A percentile compares a stretch with the other conserved stretches of the same genome.
Conservation (phyloP, 371 early-diverging fungal genomes). For the Apophysomyces variabilis region DNA sequence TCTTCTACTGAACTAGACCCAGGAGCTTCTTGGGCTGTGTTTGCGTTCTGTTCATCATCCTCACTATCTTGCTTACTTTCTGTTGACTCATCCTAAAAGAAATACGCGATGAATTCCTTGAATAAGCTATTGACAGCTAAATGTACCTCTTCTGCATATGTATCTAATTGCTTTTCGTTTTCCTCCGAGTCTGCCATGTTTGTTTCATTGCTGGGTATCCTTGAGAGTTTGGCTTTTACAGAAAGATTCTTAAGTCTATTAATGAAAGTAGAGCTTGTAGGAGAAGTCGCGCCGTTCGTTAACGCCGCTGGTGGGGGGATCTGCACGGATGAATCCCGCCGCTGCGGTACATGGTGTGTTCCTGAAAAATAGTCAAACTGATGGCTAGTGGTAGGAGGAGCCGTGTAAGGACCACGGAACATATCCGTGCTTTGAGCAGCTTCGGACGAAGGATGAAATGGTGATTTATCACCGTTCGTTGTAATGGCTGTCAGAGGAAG, state of each 20-base stretch:
- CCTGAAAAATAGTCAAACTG: constrained; percentile 55
- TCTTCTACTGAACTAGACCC: constrained; percentile 17
- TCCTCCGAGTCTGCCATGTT: constrained; percentile 4
- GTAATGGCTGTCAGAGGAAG: constrained; percentile 36
- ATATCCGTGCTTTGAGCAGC: constrained; percentile 15
- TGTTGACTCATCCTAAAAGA: constrained; percentile 6
- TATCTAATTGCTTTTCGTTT: background rate
- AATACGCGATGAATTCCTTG: background rate
- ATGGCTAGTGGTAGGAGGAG: constrained; percentile 40
- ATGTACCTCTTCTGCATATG: constrained; percentile 6
- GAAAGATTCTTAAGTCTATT: constrained; percentile 56
- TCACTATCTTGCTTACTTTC: background rate
- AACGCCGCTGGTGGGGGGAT: constrained; percentile 47
- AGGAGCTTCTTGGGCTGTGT: background rate
- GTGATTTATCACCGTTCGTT: constrained; percentile 24
- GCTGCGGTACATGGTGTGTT: constrained; percentile 33
- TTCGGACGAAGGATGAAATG: constrained; percentile 25
- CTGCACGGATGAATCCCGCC: constrained; percentile 36
- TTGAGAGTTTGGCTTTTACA: constrained; percentile 54
- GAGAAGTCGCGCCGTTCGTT: constrained; percentile 44
- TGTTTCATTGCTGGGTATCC: constrained; percentile 46
- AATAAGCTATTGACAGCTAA: background rate
- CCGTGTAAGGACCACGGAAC: constrained; percentile 46
- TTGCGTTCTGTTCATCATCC: background rate
- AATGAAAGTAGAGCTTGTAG: constrained; percentile 51